These are phyloP conservation scores for Suhomyces taliae DNA, from an alignment of 1,139 yeast genomes.

Conservation along the genomic window DNA sequence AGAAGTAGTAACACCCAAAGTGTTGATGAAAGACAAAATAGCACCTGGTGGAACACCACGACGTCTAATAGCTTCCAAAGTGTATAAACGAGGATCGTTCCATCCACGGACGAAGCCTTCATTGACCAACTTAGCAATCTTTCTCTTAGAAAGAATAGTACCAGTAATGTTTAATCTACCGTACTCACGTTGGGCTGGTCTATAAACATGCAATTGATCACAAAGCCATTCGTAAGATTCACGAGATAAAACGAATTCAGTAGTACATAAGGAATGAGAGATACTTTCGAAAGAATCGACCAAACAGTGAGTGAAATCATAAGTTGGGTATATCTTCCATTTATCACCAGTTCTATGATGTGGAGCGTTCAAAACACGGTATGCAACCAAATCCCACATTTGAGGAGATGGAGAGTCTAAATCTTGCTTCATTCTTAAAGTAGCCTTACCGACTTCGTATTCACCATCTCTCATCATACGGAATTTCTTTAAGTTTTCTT, in stretches of 20 bases:
- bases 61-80: constrained; percentile 91
- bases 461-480: constrained; percentile 89
- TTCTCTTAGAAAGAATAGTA: constrained; percentile 90
- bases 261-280: constrained; percentile 91
- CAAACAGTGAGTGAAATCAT: constrained; percentile 97
- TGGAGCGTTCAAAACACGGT: constrained; percentile 86
- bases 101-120: constrained; percentile 86
- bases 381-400: constrained; percentile 99
- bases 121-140: constrained; percentile 87
- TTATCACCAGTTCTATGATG: constrained; percentile 96
- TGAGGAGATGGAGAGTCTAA: constrained; percentile 91
- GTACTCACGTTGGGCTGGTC: constrained; percentile 98
- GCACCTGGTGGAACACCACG: constrained; percentile 99
- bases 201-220: constrained; percentile 89
- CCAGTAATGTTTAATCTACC: constrained; percentile 96
- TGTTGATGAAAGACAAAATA: constrained; percentile 85
- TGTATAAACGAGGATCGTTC: constrained; percentile 97
- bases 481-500: constrained; percentile 76
- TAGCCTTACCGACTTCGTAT: constrained; percentile 88
- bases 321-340: constrained; percentile 98
- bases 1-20: constrained; percentile 94
- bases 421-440: constrained; percentile 96
- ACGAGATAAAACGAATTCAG: constrained; percentile 88
- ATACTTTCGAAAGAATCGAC: constrained; percentile 97
- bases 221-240: constrained; percentile 99